phyloP scores from a whole-genome alignment of 441 rosid genomes.

The Gossypium laxum region DNA sequence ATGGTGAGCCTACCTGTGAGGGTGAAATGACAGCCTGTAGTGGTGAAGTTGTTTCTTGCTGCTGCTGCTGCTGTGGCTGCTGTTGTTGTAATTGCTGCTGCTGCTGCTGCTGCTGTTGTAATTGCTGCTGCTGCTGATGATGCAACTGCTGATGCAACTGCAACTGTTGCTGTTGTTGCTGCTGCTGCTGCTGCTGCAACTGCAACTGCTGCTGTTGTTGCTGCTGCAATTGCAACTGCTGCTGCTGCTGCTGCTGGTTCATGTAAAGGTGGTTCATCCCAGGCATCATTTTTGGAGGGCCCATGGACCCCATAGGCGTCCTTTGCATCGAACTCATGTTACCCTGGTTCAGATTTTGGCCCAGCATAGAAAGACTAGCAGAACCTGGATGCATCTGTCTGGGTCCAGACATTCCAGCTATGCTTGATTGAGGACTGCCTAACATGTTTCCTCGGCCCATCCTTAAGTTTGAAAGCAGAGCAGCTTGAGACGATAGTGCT shows the following conservation, averaged over 20 bases:
- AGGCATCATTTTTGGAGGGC: conserved; percentile 72
- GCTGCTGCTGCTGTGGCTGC: conserved; percentile 13
- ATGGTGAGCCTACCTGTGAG: conserved; percentile 69
- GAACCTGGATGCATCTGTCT: conserved; percentile 66
- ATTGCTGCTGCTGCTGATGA: conserved; percentile 35
- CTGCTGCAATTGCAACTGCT: conserved; percentile 16
- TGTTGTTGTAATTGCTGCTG: conserved; percentile 22
- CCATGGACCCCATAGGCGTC: conserved; percentile 60
- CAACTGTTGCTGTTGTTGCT: conserved; percentile 16
- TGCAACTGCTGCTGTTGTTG: conserved; percentile 28
- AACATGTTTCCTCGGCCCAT: conserved; percentile 28
- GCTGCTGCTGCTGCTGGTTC: conserved; percentile 59
- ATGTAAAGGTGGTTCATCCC: conserved; percentile 53
- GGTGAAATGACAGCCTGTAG: conserved; percentile 73
- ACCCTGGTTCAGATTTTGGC: conserved; percentile 49
- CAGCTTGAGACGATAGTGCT: conserved; percentile 28
- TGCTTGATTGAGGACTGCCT: conserved; percentile 52
- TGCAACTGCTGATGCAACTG: conserved; percentile 27
- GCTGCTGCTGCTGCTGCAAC: conserved; percentile 12
- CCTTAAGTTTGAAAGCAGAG: conserved; percentile 28
- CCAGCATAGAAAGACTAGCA: conserved; percentile 53
- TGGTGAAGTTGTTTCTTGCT: conserved; percentile 55
- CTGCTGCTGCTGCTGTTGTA: background rate
- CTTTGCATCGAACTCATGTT: conserved; percentile 57
- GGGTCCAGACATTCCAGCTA: conserved; percentile 48